Evolutionary conservation across 805 yeast species (phyloP).

Genomic region (Ogataea glucozyma): DNA sequence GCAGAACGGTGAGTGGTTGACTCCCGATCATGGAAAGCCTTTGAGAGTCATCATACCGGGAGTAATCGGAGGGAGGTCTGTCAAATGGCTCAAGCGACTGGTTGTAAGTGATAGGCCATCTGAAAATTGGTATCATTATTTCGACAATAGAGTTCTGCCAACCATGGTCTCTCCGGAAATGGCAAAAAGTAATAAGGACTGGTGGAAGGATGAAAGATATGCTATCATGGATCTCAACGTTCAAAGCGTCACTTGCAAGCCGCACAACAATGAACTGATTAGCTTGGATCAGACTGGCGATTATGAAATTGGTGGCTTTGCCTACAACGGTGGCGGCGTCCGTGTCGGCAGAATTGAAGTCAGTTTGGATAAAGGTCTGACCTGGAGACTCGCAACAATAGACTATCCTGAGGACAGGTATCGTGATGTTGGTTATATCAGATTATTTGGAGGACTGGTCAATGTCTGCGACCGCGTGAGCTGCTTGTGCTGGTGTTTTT

Average conservation of each 20-base stretch:
- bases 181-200: slow-evolving; percentile 32
- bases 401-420: slow-evolving; percentile 38
- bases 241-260: slow-evolving; percentile 37
- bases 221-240: slow-evolving; percentile 37
- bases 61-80: slow-evolving; percentile 42
- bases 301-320: slow-evolving; percentile 35
- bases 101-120: slow-evolving; percentile 35
- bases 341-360: slow-evolving; percentile 37
- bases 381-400: slow-evolving; percentile 33
- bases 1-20: slow-evolving; percentile 37
- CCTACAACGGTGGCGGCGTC: slow-evolving; percentile 40
- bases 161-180: slow-evolving; percentile 39
- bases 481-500: slow-evolving; percentile 39
- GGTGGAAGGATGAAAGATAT: slow-evolving; percentile 43
- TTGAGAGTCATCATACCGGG: slow-evolving; percentile 39
- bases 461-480: slow-evolving; percentile 37
- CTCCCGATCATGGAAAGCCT: slow-evolving; percentile 40
- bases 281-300: slow-evolving; percentile 13
- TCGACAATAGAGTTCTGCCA: slow-evolving; percentile 39
- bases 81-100: slow-evolving; percentile 37
- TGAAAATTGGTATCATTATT: slow-evolving; percentile 39
- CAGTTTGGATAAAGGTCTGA: slow-evolving; percentile 34
- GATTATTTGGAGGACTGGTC: slow-evolving; percentile 36
- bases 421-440: slow-evolving; percentile 33
- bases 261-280: slow-evolving; percentile 32